Evolutionary conservation across 176 grass and related monocot genomes (phyloP), one percentile per base, ranked within the genome.

Genomic region (Raddia distichophylla): DNA sequence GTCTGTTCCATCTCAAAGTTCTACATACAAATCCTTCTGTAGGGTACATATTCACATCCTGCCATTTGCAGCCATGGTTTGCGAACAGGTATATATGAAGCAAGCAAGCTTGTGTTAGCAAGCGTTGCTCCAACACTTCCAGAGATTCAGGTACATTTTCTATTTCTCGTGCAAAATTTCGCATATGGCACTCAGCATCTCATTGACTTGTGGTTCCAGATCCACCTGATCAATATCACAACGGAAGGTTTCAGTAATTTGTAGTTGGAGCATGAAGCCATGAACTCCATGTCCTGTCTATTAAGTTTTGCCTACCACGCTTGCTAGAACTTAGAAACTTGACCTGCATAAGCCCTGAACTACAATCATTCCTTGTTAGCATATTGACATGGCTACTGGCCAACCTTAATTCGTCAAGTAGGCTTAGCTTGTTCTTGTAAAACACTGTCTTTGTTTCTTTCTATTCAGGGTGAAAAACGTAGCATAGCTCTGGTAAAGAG

Each of bases 41-140:
- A 82, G 50, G 49, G 45, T 74, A 43, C 40, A 50, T 68, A 83
- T 60, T 86, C 40, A 82, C 42, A 89, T 56, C 60, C 5, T 83
- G 75, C 17, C 35, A 71, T 87, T 87, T 84, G 63, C 86, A 95
- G 95, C 71, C 95, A 98, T 73, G 95, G 95, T 89, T 89, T 98
- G 89, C 89, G 95, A 76, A 98, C 93, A 84, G 96, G 96, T 75
- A 98, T 98, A 49, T 98, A 95, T 69, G 96, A 98, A 89, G 96
- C 96, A 82, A 98, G 83, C 82, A 98, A 86, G 80, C 89, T 98
- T 57, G 87, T 98, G 7, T 86, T 98, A 54, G 71, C 86, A 79
- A 95, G 83, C 89, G 84, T 98, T 3, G 96, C 93, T 86, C 96
- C 90, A 80, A 91, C 81, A 69, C 90, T 98, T 71, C 89, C 88